These are phyloP conservation scores for Flaveria linearis DNA, from an alignment of 129 eudicot species.

Conservation along the genomic window DNA sequence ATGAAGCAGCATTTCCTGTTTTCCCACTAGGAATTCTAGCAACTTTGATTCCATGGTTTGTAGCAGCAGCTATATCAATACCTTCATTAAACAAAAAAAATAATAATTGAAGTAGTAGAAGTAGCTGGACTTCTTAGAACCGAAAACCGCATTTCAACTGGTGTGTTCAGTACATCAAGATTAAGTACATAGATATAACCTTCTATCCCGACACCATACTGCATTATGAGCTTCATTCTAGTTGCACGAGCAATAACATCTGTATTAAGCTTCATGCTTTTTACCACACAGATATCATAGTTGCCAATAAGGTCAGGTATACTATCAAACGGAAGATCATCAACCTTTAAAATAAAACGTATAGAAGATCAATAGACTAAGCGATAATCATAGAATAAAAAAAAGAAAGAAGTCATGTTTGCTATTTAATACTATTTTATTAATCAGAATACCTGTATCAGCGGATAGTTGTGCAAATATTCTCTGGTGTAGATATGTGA, in stretches of 20 bases:
- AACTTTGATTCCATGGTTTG: slow-evolving; percentile 76
- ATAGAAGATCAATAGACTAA: neutral
- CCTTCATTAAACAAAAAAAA: slow-evolving; percentile 45
- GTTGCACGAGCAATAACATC: slow-evolving; percentile 71
- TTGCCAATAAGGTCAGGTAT: slow-evolving; percentile 65
- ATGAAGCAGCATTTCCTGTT: slow-evolving; percentile 94
- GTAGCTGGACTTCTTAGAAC: neutral
- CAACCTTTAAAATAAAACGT: slow-evolving; percentile 55
- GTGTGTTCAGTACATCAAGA: neutral
- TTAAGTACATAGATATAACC: slow-evolving; percentile 38
- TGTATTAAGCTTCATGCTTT: slow-evolving; percentile 57
- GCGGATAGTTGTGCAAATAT: slow-evolving; percentile 53
- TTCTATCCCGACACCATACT: slow-evolving; percentile 92
- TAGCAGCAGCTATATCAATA: slow-evolving; percentile 77
- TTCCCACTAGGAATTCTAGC: slow-evolving; percentile 74
- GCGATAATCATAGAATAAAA: neutral
- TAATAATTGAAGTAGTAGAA: neutral
- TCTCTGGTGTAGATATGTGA: slow-evolving; percentile 74
- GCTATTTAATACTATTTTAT: neutral
- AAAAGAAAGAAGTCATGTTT: neutral
- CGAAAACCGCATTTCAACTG: slow-evolving; percentile 1
- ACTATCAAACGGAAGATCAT: slow-evolving; percentile 63
- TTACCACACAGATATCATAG: slow-evolving; percentile 79
- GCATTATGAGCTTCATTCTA: slow-evolving; percentile 87
- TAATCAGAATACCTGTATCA: slow-evolving; percentile 51